Evolutionary conservation across 2,329 filamentous ascomycete genomes (phyloP), one percentile per base, ranked within the genome.

Genomic region (Botrytis squamosa): DNA sequence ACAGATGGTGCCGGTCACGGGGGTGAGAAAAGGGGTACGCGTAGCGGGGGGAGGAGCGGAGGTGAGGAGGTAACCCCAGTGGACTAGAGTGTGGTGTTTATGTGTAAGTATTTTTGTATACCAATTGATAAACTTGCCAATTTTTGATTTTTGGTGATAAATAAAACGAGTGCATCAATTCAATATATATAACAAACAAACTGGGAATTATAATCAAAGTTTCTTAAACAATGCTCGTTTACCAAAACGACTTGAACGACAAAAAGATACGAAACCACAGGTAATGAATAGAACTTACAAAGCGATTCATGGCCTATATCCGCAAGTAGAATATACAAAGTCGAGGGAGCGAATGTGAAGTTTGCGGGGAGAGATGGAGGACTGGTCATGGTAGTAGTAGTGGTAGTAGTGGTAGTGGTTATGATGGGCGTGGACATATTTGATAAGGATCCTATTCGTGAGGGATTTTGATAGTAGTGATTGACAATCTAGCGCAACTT

Each of bases 31-130:
- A 3, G 66, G 66, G 16, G 49, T 68, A 29, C 36, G 40, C 6
- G 66, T 68, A 14, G 66, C 36, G 4, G 66, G 65, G 25, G 66
- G 66, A 1, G 66, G 36, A 57, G 36, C 36, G 3, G 66, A 68
- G 7, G 66, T 68, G 16, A 68, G 66, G 10, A 68, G 66, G 38
- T 57, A 68, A 1, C 49, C 65, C 46, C 49, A 57, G n/a, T 68
- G 66, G 7, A 68, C 66, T 68, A 40, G 1, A 8, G 14, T 29
- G 52, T 57, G n/a, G n/a, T 57, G 12, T 57, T 57, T 8, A 57
- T 18, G n/a, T 29, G 52, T 57, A 57, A 57, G 52, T 57, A 29
- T 18, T 57, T 57, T 29, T 18, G n/a, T 29, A 29, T n/a, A 16
- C n/a, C 25, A 7, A n/a, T 16, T 52, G 12, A 52, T 3, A 7